phyloP scores from a whole-genome alignment of 192 early-diverging fungal genomes.

The Haplosporangium gracile region DNA sequence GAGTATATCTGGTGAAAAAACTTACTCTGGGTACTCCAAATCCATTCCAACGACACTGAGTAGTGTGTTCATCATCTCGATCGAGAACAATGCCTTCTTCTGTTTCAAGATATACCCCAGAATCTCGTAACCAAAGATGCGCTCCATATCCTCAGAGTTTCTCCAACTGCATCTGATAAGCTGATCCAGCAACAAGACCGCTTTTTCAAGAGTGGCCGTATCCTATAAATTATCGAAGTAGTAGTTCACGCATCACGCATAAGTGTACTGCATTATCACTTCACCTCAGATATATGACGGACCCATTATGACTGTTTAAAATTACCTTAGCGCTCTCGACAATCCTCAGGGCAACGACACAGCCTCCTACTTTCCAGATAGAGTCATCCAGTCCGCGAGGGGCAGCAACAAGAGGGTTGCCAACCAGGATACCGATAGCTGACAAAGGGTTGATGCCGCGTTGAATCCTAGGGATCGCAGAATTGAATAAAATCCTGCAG shows the following conservation, averaged over 20 bases:
- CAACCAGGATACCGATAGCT: conserved; percentile 62
- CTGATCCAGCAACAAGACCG: conserved; percentile 69
- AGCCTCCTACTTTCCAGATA: conserved; percentile 81
- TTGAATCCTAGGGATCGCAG: conserved; percentile 69
- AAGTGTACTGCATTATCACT: not conserved
- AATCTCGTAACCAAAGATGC: conserved; percentile 75
- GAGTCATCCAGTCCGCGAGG: conserved; percentile 73
- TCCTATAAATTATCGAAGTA: conserved; percentile 31
- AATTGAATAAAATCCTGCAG: conserved; percentile 61
- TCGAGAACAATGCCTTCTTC: conserved; percentile 70
- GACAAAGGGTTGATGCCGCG: conserved; percentile 55
- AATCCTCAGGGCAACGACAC: conserved; percentile 70
- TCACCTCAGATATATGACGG: not conserved
- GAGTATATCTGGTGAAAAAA: not conserved
- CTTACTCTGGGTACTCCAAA: conserved; percentile 63
- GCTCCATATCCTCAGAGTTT: conserved; percentile 81
- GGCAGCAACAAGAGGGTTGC: conserved; percentile 67
- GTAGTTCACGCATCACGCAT: not conserved
- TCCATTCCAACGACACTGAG: conserved; percentile 74
- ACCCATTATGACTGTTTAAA: not conserved
- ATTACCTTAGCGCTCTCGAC: conserved; percentile 72
- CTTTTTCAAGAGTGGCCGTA: conserved; percentile 66
- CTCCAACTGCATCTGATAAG: conserved; percentile 74
- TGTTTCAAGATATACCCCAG: conserved; percentile 73
- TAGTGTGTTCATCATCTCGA: conserved; percentile 70